A percentile compares a stretch with the other conserved stretches of the same genome.
phyloP scores from a whole-genome alignment of 352 stramenopile species.

The Aphanomyces astaci region DNA sequence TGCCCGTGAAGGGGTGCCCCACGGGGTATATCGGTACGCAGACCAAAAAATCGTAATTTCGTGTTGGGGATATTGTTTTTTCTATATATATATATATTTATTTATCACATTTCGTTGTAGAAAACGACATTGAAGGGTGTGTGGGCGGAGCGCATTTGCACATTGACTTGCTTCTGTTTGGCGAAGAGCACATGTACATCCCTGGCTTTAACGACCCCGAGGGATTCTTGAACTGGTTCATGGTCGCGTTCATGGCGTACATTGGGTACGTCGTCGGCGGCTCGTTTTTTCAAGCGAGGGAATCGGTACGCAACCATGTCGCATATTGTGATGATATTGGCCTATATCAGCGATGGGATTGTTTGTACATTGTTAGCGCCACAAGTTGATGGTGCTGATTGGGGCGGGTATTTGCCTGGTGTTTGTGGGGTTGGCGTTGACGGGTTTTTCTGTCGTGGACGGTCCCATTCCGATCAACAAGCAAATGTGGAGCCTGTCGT shows the following conservation, averaged over 20 bases:
- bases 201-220: constrained; percentile 64
- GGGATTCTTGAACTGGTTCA: constrained; percentile 69
- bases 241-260: constrained; percentile 52
- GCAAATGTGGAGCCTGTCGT: constrained; percentile 74
- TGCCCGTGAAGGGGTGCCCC: constrained; percentile 58
- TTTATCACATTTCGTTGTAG: constrained; percentile 4
- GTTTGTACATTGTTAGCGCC: not conserved
- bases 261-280: constrained; percentile 48
- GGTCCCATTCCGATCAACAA: constrained; percentile 65
- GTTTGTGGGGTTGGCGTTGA: not conserved
- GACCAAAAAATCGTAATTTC: too few relatives aligned
- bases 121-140: constrained; percentile 51
- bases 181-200: constrained; percentile 49
- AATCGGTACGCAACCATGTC: constrained; percentile 10
- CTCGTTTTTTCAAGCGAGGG: constrained; percentile 24
- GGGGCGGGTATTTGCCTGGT: not conserved
- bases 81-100: too few relatives aligned
- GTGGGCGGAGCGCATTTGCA: constrained; percentile 70
- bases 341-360: too few relatives aligned
- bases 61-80: too few relatives aligned
- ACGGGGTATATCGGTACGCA: constrained; percentile 53
- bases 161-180: constrained; percentile 59
- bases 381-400: not conserved
- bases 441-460: not conserved
- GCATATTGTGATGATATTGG: too few relatives aligned